Evolutionary conservation across 2,329 filamentous ascomycete genomes (phyloP).

Genomic region (Fragosphaeria purpurea): DNA sequence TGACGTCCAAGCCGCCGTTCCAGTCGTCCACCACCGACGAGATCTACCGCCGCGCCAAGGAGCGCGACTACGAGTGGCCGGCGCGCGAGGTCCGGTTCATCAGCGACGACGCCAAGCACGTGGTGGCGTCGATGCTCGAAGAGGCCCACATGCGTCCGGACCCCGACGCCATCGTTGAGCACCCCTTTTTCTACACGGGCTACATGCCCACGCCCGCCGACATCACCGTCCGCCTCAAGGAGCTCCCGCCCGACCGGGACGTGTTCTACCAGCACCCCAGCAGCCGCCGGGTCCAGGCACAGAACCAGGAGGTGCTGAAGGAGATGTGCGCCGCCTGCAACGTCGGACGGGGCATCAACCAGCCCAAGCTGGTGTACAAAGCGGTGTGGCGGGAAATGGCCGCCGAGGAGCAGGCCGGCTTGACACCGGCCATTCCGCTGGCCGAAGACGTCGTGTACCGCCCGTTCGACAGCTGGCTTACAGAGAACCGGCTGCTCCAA

Average conservation of each 20-base stretch:
- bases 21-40: slow-evolving; percentile 84
- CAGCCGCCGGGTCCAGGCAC: slow-evolving; percentile 32
- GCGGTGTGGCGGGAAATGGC: slow-evolving; percentile 58
- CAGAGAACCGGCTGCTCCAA: slow-evolving; percentile 37
- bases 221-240: slow-evolving; percentile 48
- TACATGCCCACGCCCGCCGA: slow-evolving; percentile 57
- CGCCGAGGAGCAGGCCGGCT: slow-evolving; percentile 55
- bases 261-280: slow-evolving; percentile 46
- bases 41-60: slow-evolving; percentile 63
- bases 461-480: slow-evolving; percentile 51
- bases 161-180: slow-evolving; percentile 68
- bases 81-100: slow-evolving; percentile 58
- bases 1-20: slow-evolving; percentile 92
- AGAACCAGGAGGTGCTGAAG: slow-evolving; percentile 42
- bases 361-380: slow-evolving; percentile 36
- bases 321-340: slow-evolving; percentile 48
- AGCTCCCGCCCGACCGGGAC: slow-evolving; percentile 45
- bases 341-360: slow-evolving; percentile 43
- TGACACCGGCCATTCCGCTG: slow-evolving; percentile 54
- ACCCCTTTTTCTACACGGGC: slow-evolving; percentile 68
- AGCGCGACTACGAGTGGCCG: slow-evolving; percentile 74
- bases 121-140: slow-evolving; percentile 66
- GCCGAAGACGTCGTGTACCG: slow-evolving; percentile 53
- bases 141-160: slow-evolving; percentile 65
- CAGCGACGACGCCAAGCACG: slow-evolving; percentile 64